A percentile compares a stretch with the other conserved stretches of the same genome.
phyloP scores from a whole-genome alignment of 768 basidiomycete genomes.

The Sutorius australiensis region DNA sequence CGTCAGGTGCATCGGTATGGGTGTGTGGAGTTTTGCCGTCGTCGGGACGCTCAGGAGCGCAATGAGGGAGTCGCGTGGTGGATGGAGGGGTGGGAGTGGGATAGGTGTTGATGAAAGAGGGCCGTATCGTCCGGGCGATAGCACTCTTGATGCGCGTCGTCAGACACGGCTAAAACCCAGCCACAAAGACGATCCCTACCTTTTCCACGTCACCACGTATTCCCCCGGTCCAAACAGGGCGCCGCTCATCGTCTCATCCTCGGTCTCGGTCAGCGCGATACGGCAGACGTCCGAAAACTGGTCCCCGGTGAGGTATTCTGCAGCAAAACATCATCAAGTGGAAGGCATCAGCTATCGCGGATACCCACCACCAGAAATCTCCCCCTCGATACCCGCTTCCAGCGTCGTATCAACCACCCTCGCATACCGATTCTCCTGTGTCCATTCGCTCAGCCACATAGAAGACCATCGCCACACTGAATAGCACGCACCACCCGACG shows the following conservation, averaged over 20 bases:
- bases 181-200: conserved; percentile 34
- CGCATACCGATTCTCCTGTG: conserved; percentile 42
- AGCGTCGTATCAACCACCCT: conserved; percentile 52
- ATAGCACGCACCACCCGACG: conserved; percentile 42
- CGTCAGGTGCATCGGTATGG: conserved; percentile 51
- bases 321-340: background rate
- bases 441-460: background rate
- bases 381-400: conserved; percentile 40
- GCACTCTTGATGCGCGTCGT: conserved; percentile 36
- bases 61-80: conserved; percentile 59
- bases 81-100: conserved; percentile 57
- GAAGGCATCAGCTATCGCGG: background rate
- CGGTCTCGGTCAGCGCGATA: conserved; percentile 43
- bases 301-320: conserved; percentile 66
- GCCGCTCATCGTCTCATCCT: conserved; percentile 34
- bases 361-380: conserved; percentile 45
- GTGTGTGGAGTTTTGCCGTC: conserved; percentile 58
- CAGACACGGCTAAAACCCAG: background rate
- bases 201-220: conserved; percentile 63
- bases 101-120: conserved; percentile 47
- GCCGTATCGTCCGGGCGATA: conserved; percentile 42
- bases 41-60: conserved; percentile 65
- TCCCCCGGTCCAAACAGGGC: conserved; percentile 50
- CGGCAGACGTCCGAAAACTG: conserved; percentile 56
- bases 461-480: background rate